Evolutionary conservation across 2,329 filamentous ascomycete genomes (phyloP).

Genomic region (Myrmaecium sp.): DNA sequence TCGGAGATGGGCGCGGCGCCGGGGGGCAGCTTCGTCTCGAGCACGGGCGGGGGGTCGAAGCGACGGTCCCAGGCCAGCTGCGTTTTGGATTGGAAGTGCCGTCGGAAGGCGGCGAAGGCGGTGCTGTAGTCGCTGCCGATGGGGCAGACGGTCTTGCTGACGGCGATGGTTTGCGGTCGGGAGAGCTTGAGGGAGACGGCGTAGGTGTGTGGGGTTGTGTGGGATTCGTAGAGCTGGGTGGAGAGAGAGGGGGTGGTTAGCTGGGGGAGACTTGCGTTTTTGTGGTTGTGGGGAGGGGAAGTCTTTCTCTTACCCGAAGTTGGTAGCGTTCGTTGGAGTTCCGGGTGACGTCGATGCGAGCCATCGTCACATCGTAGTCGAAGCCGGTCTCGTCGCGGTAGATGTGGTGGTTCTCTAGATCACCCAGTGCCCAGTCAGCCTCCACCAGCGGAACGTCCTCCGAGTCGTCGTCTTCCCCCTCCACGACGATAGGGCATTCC

Average conservation of each 20-base stretch:
- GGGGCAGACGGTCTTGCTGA: conserved; percentile 8
- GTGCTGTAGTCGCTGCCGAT: conserved; percentile 14
- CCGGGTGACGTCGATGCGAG: conserved; percentile 31
- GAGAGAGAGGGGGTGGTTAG: neutral
- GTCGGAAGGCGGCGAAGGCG: conserved; percentile 21
- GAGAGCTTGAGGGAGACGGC: conserved; percentile 7
- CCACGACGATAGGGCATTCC: neutral
- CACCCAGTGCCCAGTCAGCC: no score
- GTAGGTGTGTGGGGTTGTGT: conserved; percentile 15
- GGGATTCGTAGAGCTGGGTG: conserved; percentile 14
- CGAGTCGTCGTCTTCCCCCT: no score
- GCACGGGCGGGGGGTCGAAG: conserved; percentile 3
- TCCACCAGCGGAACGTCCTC: conserved; percentile 1
- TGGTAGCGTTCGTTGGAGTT: conserved; percentile 38
- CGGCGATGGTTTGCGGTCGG: neutral
- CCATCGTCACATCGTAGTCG: conserved; percentile 44
- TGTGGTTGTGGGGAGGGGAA: neutral
- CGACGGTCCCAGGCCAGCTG: conserved; percentile 15
- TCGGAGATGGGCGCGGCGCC: conserved; percentile 8
- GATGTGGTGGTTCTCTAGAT: conserved; percentile 31
- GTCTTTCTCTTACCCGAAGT: conserved; percentile 9
- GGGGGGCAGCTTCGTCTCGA: conserved; percentile 1
- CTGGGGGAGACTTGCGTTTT: neutral
- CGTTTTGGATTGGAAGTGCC: conserved; percentile 22
- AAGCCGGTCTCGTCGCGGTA: conserved; percentile 48